phyloP scores from a whole-genome alignment of 164 flowering plant genomes.

The Tetracentron sinense region DNA sequence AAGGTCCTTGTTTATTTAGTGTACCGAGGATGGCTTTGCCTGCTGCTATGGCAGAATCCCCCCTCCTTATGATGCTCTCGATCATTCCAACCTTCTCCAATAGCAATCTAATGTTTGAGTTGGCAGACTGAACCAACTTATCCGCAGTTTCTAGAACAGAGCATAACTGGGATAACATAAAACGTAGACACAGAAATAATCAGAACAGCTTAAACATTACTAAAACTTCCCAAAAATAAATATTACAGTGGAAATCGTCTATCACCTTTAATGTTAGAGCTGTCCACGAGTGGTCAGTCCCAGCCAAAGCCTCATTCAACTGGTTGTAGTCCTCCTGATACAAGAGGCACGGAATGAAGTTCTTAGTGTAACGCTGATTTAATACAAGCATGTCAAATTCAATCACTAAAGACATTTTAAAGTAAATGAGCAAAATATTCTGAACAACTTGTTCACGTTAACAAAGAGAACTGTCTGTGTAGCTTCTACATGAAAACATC shows the following conservation, averaged over 20 bases:
- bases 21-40: slow-evolving; percentile 41
- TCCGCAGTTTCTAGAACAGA: slow-evolving; percentile 75
- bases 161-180: slow-evolving; percentile 45
- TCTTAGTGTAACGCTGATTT: neutral
- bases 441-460: too few relatives aligned
- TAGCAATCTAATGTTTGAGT: slow-evolving; percentile 36
- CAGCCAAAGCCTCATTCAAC: slow-evolving; percentile 55
- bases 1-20: slow-evolving; percentile 21
- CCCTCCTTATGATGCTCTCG: slow-evolving; percentile 46
- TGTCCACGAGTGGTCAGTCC: slow-evolving; percentile 85
- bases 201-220: neutral
- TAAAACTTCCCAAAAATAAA: neutral
- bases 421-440: neutral
- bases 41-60: slow-evolving; percentile 55
- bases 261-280: slow-evolving; percentile 70
- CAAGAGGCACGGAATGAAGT: neutral
- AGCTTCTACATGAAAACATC: too few relatives aligned
- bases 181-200: neutral
- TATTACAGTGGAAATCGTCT: neutral
- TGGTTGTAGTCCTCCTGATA: slow-evolving; percentile 62
- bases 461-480: too few relatives aligned
- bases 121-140: slow-evolving; percentile 52
- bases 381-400: neutral
- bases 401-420: neutral
- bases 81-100: slow-evolving; percentile 64